Base-by-base conservation (phyloP, 306 rosid species). In the Corylus avellana region DNA sequence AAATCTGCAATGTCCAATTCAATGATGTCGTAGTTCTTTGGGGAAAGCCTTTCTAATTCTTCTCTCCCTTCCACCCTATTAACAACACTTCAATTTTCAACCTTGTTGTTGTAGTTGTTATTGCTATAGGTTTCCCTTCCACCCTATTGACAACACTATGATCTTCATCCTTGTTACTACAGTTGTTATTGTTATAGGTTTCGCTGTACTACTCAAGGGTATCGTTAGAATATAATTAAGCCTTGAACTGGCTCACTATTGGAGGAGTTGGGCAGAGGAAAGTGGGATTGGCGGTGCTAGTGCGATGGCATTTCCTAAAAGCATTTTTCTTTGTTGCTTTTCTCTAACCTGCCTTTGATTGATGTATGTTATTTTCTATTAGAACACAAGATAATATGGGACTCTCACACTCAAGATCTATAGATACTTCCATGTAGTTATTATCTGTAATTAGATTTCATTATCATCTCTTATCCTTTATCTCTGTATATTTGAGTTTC, bases 1-100 rank as follows among this genome's bases (percentile, higher is more conserved):
- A 95, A 84, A 87, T 95, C 92, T 0, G 75, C 73, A 56, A 85
- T 98, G n/a, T 84, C 90, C 47, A 95, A 50, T 77, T 95, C 98
- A 5, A 93, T 80, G 25, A 95, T 87, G 37, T 91, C 91, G 35
- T 49, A 64, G 12, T 47, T 55, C 29, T 84, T 82, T 46, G 57
- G 12, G 1, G 77, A 58, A 55, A 39, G 20, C 63, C 18, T 50
- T 14, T 51, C 42, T 29, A 17, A 47, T 1, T 82, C 78, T 73
- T 68, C 77, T 49, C 79, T 18, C 72, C 6, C 22, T n/a, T 67
- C 16, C 27, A 37, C 44, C 57, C 47, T 77, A 58, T 49, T 64
- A 18, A 27, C 83, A 73, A 47, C 77, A 2, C 78, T 80, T 13
- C 13, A 61, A 75, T 77, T 77, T 9, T 78, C 82, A 12, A 76